These are phyloP conservation scores for Eimeria zaria DNA, from an alignment of 169 alveolate species.

Conservation along the genomic window DNA sequence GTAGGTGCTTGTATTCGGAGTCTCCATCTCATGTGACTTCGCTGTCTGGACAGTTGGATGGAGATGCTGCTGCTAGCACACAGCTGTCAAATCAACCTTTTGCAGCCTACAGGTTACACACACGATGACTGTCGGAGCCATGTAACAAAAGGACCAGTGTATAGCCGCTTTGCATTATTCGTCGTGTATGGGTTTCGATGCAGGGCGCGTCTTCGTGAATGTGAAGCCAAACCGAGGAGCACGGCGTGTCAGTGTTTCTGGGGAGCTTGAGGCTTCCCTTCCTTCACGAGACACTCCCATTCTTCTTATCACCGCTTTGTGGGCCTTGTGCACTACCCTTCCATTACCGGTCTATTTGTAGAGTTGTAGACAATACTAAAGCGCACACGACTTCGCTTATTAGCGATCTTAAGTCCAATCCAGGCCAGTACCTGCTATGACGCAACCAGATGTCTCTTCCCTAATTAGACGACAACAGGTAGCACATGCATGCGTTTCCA, in stretches of 20 bases:
- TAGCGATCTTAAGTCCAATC: neutral
- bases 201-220: constrained; percentile 49
- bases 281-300: constrained; percentile 62
- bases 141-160: neutral
- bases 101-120: neutral
- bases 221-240: neutral
- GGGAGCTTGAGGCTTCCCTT: constrained; percentile 54
- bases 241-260: neutral
- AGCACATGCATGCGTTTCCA: neutral
- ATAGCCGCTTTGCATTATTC: neutral
- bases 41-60: neutral
- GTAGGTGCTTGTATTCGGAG: neutral
- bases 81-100: neutral
- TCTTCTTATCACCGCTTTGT: constrained; percentile 36
- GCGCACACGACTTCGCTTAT: neutral
- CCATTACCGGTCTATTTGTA: neutral
- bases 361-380: neutral
- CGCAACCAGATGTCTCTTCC: too few relatives aligned
- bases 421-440: neutral
- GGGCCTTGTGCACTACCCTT: neutral
- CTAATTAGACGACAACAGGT: neutral
- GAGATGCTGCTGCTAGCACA: neutral
- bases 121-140: neutral
- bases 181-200: neutral
- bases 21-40: neutral